phyloP scores from a whole-genome alignment of 352 stramenopile genomes.

The Phytophthora pini region DNA sequence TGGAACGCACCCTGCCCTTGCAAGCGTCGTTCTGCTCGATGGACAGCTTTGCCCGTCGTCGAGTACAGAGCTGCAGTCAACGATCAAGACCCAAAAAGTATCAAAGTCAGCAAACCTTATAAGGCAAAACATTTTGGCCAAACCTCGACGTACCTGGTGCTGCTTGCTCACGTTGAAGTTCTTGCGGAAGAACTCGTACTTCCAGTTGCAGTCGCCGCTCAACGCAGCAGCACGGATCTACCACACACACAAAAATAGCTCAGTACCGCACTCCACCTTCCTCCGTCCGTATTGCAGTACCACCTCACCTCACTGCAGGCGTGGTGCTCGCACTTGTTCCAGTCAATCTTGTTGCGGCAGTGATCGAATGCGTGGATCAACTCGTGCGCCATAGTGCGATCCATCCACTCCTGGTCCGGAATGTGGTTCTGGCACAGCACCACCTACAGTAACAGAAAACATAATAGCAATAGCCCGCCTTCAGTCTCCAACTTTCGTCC shows the following conservation, averaged over 20 bases:
- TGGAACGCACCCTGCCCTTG: constrained; percentile 64
- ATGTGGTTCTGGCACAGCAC: constrained; percentile 93
- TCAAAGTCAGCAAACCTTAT: constrained; percentile 3
- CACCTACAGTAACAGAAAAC: constrained; percentile 43
- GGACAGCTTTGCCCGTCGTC: constrained; percentile 87
- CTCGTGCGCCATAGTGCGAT: constrained; percentile 93
- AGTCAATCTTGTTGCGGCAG: constrained; percentile 93
- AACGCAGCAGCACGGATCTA: constrained; percentile 77
- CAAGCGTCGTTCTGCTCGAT: constrained; percentile 79
- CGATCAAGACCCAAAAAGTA: not conserved
- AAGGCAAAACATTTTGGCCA: not conserved
- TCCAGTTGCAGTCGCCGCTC: constrained; percentile 92
- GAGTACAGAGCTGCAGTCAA: constrained; percentile 79
- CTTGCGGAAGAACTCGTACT: constrained; percentile 92
- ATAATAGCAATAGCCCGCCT: not conserved
- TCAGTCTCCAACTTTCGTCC: not conserved
- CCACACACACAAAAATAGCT: not conserved
- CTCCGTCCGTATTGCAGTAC: not conserved
- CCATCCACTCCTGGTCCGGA: constrained; percentile 91
- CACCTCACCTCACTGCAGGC: constrained; percentile 89
- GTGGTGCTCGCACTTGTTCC: constrained; percentile 92
- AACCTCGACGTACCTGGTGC: constrained; percentile 67
- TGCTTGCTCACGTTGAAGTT: constrained; percentile 92
- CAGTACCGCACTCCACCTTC: not conserved
- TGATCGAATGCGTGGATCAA: constrained; percentile 95